Evolutionary conservation across 2,329 filamentous ascomycete genomes (phyloP).

Genomic region (Alternaria arborescens): DNA sequence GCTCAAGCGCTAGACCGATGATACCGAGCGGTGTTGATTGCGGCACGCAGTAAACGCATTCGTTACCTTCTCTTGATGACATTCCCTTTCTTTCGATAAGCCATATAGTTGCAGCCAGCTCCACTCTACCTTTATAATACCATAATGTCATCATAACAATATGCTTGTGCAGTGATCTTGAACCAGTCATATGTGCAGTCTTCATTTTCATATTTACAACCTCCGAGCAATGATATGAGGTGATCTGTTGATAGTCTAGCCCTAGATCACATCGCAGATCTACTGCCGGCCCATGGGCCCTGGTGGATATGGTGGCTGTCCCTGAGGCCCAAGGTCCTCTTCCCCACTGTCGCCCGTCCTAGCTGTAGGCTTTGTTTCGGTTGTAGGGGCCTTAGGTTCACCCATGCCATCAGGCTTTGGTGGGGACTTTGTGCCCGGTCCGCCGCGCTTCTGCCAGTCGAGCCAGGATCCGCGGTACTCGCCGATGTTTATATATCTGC

Average conservation of each 20-base stretch:
- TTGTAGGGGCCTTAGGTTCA: slow-evolving; percentile 24
- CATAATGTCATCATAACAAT: neutral
- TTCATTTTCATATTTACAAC: neutral
- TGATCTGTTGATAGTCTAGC: neutral
- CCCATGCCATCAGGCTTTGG: slow-evolving; percentile 27
- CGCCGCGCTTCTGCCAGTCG: slow-evolving; percentile 82
- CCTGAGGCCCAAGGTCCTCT: slow-evolving; percentile 23
- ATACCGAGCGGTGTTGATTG: neutral
- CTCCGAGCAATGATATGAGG: neutral
- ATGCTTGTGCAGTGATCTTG: neutral
- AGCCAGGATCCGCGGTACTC: slow-evolving; percentile 81
- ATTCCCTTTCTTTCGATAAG: neutral
- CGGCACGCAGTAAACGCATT: neutral
- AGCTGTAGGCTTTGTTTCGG: slow-evolving; percentile 23
- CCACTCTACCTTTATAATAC: neutral
- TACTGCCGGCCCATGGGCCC: slow-evolving; percentile 10
- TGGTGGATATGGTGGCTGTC: slow-evolving; percentile 9
- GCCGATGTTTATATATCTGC: slow-evolving; percentile 68
- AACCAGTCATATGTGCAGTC: neutral
- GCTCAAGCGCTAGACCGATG: slow-evolving; percentile 50
- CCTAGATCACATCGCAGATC: neutral
- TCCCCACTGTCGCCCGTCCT: slow-evolving; percentile 26
- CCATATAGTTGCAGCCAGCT: neutral
- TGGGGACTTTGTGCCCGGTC: slow-evolving; percentile 54
- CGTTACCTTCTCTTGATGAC: neutral